Evolutionary conservation across 352 stramenopile genomes (phyloP).

Genomic region (Pythium apleroticum): DNA sequence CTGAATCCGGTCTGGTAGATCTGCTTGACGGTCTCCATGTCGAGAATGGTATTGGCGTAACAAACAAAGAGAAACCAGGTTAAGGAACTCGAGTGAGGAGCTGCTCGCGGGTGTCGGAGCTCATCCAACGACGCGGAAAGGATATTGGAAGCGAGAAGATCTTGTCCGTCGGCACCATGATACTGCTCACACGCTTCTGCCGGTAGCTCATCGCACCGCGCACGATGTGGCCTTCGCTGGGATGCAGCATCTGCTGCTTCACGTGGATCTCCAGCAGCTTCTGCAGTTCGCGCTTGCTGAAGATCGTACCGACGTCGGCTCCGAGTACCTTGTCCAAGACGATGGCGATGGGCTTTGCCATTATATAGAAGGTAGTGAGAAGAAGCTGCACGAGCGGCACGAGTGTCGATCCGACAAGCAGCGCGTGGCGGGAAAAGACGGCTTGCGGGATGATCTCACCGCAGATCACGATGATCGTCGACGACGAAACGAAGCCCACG

Average conservation of each 20-base stretch:
- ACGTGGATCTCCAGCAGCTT: slow-evolving; percentile 98
- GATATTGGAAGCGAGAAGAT: slow-evolving; percentile 80
- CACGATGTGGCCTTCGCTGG: slow-evolving; percentile 95
- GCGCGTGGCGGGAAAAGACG: slow-evolving; percentile 91
- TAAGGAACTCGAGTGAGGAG: slow-evolving; percentile 9
- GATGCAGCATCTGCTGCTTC: slow-evolving; percentile 87
- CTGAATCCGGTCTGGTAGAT: slow-evolving; percentile 93
- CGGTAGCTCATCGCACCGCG: slow-evolving; percentile 85
- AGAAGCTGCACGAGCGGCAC: slow-evolving; percentile 94
- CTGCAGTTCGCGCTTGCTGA: slow-evolving; percentile 91
- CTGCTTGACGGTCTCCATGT: slow-evolving; percentile 57
- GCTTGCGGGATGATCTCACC: slow-evolving; percentile 93
- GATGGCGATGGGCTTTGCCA: slow-evolving; percentile 90
- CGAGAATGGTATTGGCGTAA: slow-evolving; percentile 49
- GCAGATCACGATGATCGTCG: slow-evolving; percentile 94
- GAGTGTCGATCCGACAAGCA: slow-evolving; percentile 64
- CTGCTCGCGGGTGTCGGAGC: neutral
- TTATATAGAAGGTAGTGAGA: slow-evolving; percentile 87
- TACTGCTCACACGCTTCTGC: slow-evolving; percentile 76
- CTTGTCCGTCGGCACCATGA: slow-evolving; percentile 91
- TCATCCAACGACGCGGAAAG: slow-evolving; percentile 27
- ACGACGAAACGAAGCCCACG: slow-evolving; percentile 95
- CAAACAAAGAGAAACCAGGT: slow-evolving; percentile 18
- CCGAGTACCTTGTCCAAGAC: slow-evolving; percentile 92
- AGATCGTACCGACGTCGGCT: slow-evolving; percentile 94